These are phyloP conservation scores for Monilinia laxa DNA, from an alignment of 2,329 filamentous ascomycete species.

Conservation along the genomic window DNA sequence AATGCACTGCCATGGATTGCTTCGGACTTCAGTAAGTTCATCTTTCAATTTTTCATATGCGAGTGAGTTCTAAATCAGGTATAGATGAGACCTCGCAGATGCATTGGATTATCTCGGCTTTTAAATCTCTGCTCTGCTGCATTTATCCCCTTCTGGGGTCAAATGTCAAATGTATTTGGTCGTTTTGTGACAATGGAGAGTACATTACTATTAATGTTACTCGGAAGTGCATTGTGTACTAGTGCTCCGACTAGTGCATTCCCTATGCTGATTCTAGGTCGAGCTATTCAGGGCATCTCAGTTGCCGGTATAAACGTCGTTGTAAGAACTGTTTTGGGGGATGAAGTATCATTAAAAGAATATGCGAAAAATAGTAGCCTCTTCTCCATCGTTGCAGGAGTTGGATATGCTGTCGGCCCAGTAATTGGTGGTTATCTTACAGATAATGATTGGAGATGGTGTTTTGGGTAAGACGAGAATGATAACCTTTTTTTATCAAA, in stretches of 20 bases:
- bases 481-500: not conserved
- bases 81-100: constrained; percentile 55
- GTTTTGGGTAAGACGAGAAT: constrained; percentile 53
- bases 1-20: constrained; percentile 63
- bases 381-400: constrained; percentile 59
- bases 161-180: constrained; percentile 64
- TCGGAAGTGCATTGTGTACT: constrained; percentile 62
- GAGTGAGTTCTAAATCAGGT: not conserved
- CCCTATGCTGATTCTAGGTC: constrained; percentile 59
- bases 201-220: constrained; percentile 55
- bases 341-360: constrained; percentile 60
- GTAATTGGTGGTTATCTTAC: constrained; percentile 58
- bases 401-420: constrained; percentile 58
- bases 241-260: constrained; percentile 54
- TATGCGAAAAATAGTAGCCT: constrained; percentile 61
- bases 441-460: constrained; percentile 61
- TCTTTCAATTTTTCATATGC: not conserved
- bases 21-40: constrained; percentile 57
- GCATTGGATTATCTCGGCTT: constrained; percentile 69
- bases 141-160: constrained; percentile 65
- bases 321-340: constrained; percentile 60
- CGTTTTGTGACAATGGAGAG: constrained; percentile 57
- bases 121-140: constrained; percentile 67
- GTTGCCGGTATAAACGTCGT: constrained; percentile 61
- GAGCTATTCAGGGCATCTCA: constrained; percentile 61